Base-by-base conservation (phyloP, 1,284 basidiomycete genomes). In the Microstroma glucosiphilum region DNA sequence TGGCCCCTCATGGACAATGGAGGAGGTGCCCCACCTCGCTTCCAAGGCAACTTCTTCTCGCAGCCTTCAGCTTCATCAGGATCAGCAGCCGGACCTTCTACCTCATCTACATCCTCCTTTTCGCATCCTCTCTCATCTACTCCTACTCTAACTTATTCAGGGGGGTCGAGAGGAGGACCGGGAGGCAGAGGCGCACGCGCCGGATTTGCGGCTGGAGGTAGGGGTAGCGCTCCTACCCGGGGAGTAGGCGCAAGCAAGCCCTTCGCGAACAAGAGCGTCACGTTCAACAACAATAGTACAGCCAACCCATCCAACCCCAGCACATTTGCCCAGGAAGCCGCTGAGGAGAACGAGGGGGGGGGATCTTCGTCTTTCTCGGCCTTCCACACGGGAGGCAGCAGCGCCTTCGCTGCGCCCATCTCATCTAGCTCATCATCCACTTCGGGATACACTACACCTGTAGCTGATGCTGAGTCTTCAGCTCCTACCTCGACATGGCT, bases 221-320 rank as follows among this genome's bases (percentile, higher is more conserved):
- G 30, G 9, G 30, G 30, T 37, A 37, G 30, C 30, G 30, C 30
- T 37, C 30, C 30, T 37, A 37, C 30, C 30, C 30, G 30, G 30
- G 30, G 30, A 37, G 30, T 3, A 37, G 30, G 30, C 30, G 30
- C 30, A 37, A 9, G 30, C 30, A 48, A 23, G 46, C 46, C 46
- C 17, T 48, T 48, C 46, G 46, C 46, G n/a, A 48, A 48, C 46
- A 48, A 48, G 11, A 48, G 46, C 46, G 46, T 48, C 46, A 48
- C 46, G 12, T 48, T 48, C 46, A 48, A 48, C 23, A 23, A n/a
- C 46, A n/a, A 7, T 12, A n/a, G n/a, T 48, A 23, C 46, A n/a
- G 3, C n/a, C 46, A 23, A 12, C 11, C 23, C 46, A 48, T 7
- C 46, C 17, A 4, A 4, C 17, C 12, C 46, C 4, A 23, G n/a